A percentile compares a stretch with the other conserved stretches of the same genome.
These are phyloP conservation scores for Yarrowia bubula DNA, from an alignment of 805 yeast genomes.

Conservation along the genomic window DNA sequence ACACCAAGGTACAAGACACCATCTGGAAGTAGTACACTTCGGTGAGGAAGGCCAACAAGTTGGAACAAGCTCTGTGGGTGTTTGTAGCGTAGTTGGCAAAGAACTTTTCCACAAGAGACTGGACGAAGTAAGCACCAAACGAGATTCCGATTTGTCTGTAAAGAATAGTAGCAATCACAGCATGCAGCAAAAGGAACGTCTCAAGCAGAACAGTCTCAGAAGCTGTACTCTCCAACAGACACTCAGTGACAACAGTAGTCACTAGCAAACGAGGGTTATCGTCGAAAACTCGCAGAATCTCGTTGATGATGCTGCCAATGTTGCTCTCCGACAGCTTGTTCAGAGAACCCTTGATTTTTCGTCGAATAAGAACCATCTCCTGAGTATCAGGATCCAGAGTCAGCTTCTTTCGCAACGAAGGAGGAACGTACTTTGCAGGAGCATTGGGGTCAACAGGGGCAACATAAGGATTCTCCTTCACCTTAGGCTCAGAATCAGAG, in stretches of 20 bases:
- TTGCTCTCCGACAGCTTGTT: conserved; percentile 90
- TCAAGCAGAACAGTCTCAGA: conserved; percentile 69
- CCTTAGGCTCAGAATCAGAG: conserved; percentile 21
- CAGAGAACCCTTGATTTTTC: conserved; percentile 74
- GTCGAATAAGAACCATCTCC: conserved; percentile 51
- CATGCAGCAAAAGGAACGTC: conserved; percentile 73
- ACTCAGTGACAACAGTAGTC: conserved; percentile 62
- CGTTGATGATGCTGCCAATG: conserved; percentile 63
- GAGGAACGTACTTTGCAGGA: conserved; percentile 70
- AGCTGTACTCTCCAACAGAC: conserved; percentile 62
- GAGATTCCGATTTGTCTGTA: conserved; percentile 81
- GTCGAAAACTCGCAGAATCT: conserved; percentile 61
- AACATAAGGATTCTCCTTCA: conserved; percentile 70
- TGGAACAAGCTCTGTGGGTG: conserved; percentile 51
- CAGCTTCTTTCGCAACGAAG: conserved; percentile 66
- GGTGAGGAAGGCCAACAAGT: conserved; percentile 70
- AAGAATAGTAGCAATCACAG: conserved; percentile 70
- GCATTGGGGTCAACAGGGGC: conserved; percentile 34
- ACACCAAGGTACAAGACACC: conserved; percentile 68
- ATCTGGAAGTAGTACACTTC: conserved; percentile 76
- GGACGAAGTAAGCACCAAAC: conserved; percentile 84
- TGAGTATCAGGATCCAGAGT: conserved; percentile 42
- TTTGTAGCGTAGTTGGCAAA: conserved; percentile 40
- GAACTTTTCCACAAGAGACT: conserved; percentile 70
- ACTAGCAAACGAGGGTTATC: conserved; percentile 77